These are phyloP conservation scores for Pichia sp. DNA, from an alignment of 1,139 yeast species.

Conservation along the genomic window DNA sequence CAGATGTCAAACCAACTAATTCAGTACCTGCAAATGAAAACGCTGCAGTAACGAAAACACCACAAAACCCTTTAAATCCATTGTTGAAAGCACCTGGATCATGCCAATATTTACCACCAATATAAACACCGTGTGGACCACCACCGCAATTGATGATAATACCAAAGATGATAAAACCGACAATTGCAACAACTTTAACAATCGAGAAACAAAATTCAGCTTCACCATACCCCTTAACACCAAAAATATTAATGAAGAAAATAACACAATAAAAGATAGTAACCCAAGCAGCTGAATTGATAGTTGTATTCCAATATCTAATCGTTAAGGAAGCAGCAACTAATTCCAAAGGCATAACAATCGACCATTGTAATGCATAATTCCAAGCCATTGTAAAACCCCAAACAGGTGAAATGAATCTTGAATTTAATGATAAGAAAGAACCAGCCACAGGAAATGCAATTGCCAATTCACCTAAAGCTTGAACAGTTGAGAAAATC, in stretches of 20 bases:
- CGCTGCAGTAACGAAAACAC: constrained; percentile 74
- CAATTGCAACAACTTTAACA: constrained; percentile 50
- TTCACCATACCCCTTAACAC: constrained; percentile 57
- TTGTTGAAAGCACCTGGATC: constrained; percentile 50
- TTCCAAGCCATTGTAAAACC: constrained; percentile 72
- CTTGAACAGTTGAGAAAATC: constrained; percentile 60
- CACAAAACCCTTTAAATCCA: constrained; percentile 68
- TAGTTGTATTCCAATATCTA: constrained; percentile 50
- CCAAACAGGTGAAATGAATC: constrained; percentile 61
- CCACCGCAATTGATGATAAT: constrained; percentile 62
- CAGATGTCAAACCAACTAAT: constrained; percentile 72
- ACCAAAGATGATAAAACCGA: constrained; percentile 63
- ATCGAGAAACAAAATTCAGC: constrained; percentile 54
- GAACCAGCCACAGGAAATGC: constrained; percentile 62
- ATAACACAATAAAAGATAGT: constrained; percentile 51
- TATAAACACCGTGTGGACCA: constrained; percentile 47
- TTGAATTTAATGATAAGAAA: constrained; percentile 51
- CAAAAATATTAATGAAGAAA: constrained; percentile 47
- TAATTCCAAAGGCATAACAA: constrained; percentile 57
- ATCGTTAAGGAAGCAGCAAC: constrained; percentile 64
- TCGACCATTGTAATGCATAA: constrained; percentile 58
- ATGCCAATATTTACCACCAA: constrained; percentile 54
- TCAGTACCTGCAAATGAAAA: constrained; percentile 80
- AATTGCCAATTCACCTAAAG: constrained; percentile 59
- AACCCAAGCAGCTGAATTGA: constrained; percentile 61